A percentile compares a stretch with the other conserved stretches of the same genome.
These are phyloP conservation scores for Argentina anserina DNA, from an alignment of 306 rosid species.

Conservation along the genomic window DNA sequence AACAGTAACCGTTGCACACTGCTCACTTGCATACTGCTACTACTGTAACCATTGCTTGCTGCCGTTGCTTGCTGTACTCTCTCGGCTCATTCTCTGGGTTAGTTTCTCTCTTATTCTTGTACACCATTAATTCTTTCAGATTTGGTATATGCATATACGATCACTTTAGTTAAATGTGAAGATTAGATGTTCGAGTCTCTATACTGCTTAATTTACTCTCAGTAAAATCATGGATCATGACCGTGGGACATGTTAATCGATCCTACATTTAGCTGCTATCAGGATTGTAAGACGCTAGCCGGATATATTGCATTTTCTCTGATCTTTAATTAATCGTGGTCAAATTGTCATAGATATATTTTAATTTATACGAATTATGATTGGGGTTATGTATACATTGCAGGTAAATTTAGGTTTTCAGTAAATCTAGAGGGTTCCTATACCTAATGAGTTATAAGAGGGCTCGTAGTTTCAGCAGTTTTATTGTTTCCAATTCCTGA, in stretches of 20 bases:
- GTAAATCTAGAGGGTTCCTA: not conserved
- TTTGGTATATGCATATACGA: not conserved
- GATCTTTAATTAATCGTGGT: not conserved
- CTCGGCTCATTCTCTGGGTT: slow-evolving; percentile 3
- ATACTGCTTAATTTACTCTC: not conserved
- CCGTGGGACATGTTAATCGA: not conserved
- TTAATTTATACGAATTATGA: not conserved
- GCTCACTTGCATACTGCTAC: slow-evolving; percentile 7
- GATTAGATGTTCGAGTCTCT: not conserved
- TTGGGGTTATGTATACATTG: not conserved
- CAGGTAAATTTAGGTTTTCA: not conserved
- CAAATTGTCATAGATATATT: not conserved
- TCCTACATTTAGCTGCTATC: slow-evolving; percentile 3
- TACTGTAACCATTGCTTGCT: not conserved
- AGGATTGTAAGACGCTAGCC: not conserved
- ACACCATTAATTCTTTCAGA: not conserved
- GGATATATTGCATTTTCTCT: not conserved
- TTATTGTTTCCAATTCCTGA: not conserved
- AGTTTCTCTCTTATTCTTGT: not conserved
- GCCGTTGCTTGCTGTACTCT: too few relatives aligned
- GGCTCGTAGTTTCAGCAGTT: not conserved
- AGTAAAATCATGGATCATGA: not conserved
- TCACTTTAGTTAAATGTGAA: not conserved
- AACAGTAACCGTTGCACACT: not conserved
- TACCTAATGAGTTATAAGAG: not conserved